Percentiles rank a stretch among this genome's conserved stretches.
phyloP scores from a whole-genome alignment of 2,329 filamentous ascomycete genomes.

The Cladosporium velox region DNA sequence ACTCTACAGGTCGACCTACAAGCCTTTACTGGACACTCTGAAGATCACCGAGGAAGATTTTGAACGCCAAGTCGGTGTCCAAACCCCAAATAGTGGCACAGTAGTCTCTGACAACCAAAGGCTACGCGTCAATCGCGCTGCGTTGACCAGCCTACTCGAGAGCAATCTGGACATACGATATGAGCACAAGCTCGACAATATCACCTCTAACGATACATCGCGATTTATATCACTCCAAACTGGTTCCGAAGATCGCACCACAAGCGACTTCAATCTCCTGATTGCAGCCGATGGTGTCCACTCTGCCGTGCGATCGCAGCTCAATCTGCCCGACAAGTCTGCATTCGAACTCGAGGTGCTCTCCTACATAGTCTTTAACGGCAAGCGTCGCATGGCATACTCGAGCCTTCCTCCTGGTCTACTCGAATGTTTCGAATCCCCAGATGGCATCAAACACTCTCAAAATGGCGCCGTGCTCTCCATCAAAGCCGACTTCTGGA shows the following conservation, averaged over 20 bases:
- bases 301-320: conserved; percentile 28
- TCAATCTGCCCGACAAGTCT: background rate
- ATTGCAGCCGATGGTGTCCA: conserved; percentile 44
- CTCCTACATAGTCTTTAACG: conserved; percentile 43
- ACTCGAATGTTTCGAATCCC: conserved; percentile 19
- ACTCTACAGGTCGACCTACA: conserved; percentile 38
- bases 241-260: conserved; percentile 3
- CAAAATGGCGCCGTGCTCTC: conserved; percentile 34
- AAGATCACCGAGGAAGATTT: conserved; percentile 38
- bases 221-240: conserved; percentile 15
- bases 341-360: conserved; percentile 34
- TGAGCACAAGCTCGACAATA: conserved; percentile 32
- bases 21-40: conserved; percentile 37
- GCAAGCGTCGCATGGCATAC: conserved; percentile 31
- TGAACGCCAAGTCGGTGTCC: conserved; percentile 36
- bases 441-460: conserved; percentile 25
- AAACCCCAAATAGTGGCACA: conserved; percentile 26
- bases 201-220: conserved; percentile 7
- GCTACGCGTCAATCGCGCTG: conserved; percentile 42
- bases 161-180: conserved; percentile 42
- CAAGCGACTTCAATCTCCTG: conserved; percentile 27
- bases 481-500: conserved; percentile 31
- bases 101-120: conserved; percentile 20
- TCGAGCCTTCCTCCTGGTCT: conserved; percentile 20
- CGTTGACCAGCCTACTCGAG: conserved; percentile 39